Conservation (phyloP, 2,329 filamentous ascomycete genomes). For the Chalaropsis ovoidea region DNA sequence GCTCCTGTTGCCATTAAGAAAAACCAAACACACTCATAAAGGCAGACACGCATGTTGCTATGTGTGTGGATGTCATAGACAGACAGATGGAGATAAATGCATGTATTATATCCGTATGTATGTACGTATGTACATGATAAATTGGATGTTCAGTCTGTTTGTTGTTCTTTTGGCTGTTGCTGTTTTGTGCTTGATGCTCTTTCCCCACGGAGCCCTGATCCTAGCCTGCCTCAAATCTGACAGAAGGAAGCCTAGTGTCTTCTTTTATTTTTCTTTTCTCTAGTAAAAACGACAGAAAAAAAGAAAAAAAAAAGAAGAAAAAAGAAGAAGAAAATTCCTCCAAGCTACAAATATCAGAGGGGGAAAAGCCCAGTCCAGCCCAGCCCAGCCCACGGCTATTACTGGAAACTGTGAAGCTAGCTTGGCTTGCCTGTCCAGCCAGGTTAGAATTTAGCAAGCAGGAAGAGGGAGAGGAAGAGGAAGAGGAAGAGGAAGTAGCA, state of each 20-base stretch:
- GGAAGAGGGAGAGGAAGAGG: too few species aligned
- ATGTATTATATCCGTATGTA: background rate
- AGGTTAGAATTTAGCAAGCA: background rate
- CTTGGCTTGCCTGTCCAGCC: background rate
- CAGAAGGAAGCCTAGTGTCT: conserved; percentile 7
- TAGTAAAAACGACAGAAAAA: background rate
- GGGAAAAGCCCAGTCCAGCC: background rate
- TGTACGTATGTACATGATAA: background rate
- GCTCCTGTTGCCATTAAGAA: background rate
- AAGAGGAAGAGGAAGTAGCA: background rate
- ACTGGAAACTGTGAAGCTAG: background rate
- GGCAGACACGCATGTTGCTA: background rate
- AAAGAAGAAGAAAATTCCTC: background rate
- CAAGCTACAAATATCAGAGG: background rate
- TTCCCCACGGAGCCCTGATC: background rate
- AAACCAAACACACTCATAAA: background rate
- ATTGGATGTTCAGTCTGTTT: background rate
- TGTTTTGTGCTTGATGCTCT: background rate
- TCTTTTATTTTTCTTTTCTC: background rate
- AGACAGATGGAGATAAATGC: background rate
- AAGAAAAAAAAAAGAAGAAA: background rate
- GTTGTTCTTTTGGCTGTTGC: background rate
- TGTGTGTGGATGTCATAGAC: too few species aligned
- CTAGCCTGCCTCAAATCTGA: conserved; percentile 13
- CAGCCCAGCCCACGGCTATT: background rate